Evolutionary conservation across 73 alveolate species (phyloP).

Genomic region (Vitrella brassicaformis): DNA sequence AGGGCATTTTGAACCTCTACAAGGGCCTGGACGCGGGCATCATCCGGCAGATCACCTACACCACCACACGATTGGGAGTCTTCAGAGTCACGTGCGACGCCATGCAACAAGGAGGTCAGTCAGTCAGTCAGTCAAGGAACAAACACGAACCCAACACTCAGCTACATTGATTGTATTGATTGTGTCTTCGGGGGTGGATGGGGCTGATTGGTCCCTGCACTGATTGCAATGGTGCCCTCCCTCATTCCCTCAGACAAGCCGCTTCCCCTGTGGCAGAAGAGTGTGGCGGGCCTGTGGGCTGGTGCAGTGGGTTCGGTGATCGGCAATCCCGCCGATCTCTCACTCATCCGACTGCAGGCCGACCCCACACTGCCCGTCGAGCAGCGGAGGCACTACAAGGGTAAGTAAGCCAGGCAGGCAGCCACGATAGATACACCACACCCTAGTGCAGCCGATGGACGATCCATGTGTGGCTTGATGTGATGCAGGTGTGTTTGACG

Average conservation of each 20-base stretch:
- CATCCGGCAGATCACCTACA: conserved; percentile 57
- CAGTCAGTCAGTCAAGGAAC: no score
- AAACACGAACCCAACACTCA: no score
- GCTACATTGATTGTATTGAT: no score
- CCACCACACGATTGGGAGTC: conserved; percentile 61
- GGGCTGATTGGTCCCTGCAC: no score
- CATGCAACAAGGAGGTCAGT: conserved; percentile 2
- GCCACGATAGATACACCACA: no score
- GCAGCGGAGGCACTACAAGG: conserved; percentile 74
- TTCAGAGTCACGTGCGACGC: conserved; percentile 29
- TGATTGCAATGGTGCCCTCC: no score
- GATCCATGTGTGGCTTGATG: conserved; percentile 56
- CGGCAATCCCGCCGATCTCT: conserved; percentile 75
- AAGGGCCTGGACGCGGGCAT: conserved; percentile 55
- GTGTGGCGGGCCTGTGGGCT: background rate
- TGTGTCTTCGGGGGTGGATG: no score
- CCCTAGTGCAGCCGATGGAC: conserved; percentile 69
- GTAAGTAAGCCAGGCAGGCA: no score
- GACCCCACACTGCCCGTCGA: conserved; percentile 69
- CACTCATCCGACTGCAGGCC: conserved; percentile 64
- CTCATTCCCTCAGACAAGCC: background rate
- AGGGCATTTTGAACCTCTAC: conserved; percentile 55
- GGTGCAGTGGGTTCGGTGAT: conserved; percentile 36
- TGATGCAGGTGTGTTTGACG: background rate
- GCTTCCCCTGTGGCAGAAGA: background rate